Evolutionary conservation across 495 filamentous ascomycete species (phyloP).

Genomic region (Penicillium simplicissimum): DNA sequence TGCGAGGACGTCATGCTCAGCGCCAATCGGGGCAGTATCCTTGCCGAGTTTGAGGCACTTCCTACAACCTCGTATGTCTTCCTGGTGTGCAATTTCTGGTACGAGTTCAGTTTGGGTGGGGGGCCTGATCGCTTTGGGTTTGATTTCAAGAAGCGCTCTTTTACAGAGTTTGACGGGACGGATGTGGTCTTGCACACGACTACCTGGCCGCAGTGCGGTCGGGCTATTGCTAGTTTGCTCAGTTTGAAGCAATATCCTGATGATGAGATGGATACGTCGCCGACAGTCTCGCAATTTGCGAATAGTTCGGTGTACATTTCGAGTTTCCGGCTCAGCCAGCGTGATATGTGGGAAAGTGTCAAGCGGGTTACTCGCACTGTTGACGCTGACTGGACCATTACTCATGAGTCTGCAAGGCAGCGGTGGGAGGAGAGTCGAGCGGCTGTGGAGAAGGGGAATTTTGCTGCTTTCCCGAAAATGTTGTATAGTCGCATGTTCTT

Average conservation of each 20-base stretch:
- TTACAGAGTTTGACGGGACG: not conserved
- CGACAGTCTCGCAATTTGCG: not conserved
- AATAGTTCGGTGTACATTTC: not conserved
- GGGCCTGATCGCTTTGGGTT: not conserved
- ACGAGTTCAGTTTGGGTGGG: not conserved
- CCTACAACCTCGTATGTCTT: not conserved
- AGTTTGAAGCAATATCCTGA: not conserved
- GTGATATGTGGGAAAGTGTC: slow-evolving; percentile 1
- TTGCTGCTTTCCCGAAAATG: not conserved
- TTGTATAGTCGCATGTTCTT: slow-evolving; percentile 1
- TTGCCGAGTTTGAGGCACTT: not conserved
- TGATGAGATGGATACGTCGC: not conserved
- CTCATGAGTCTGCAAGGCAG: not conserved
- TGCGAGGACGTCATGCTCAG: not conserved
- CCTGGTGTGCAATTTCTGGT: not conserved
- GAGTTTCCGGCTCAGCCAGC: not conserved
- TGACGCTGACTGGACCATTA: not conserved
- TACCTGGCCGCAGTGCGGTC: not conserved
- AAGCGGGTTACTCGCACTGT: not conserved
- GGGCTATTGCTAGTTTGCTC: not conserved
- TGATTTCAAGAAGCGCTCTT: not conserved
- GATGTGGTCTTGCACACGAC: not conserved
- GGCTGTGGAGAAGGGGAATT: not conserved
- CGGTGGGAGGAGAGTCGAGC: not conserved
- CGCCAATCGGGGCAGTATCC: not conserved